phyloP scores from a whole-genome alignment of 176 grass and related monocot species.

The Avena eriantha region DNA sequence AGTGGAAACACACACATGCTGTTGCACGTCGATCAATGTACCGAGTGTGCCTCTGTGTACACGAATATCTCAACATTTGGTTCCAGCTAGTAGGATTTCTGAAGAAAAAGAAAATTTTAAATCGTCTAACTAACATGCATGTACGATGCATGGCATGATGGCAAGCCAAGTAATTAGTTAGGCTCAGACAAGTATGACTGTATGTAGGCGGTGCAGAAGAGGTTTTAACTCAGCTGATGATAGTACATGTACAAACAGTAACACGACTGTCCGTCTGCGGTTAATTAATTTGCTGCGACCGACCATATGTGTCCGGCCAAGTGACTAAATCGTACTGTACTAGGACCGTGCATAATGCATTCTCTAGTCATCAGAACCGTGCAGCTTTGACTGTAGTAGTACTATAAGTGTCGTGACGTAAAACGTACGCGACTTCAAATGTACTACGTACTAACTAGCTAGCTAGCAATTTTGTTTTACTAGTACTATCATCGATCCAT shows the following conservation, averaged over 20 bases:
- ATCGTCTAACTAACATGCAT: no score
- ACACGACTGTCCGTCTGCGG: not conserved
- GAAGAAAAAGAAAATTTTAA: no score
- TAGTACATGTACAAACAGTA: not conserved
- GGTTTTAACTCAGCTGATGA: not conserved
- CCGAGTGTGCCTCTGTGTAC: no score
- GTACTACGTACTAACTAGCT: not conserved
- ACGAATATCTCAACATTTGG: no score
- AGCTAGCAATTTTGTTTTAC: no score
- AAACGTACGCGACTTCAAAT: not conserved
- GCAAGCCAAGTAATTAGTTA: no score
- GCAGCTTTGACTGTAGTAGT: not conserved
- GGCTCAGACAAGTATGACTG: not conserved
- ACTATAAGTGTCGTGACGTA: not conserved
- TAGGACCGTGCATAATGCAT: no score
- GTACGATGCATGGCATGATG: no score
- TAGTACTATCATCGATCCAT: no score
- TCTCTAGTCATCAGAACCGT: not conserved
- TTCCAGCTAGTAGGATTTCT: no score
- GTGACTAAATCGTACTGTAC: not conserved
- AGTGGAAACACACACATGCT: no score
- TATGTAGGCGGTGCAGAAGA: not conserved
- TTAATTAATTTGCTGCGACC: constrained; percentile 9
- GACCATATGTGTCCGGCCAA: not conserved
- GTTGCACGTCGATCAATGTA: no score